phyloP scores from a whole-genome alignment of 2,329 filamentous ascomycete genomes.

The Clarireedia monteithiana region DNA sequence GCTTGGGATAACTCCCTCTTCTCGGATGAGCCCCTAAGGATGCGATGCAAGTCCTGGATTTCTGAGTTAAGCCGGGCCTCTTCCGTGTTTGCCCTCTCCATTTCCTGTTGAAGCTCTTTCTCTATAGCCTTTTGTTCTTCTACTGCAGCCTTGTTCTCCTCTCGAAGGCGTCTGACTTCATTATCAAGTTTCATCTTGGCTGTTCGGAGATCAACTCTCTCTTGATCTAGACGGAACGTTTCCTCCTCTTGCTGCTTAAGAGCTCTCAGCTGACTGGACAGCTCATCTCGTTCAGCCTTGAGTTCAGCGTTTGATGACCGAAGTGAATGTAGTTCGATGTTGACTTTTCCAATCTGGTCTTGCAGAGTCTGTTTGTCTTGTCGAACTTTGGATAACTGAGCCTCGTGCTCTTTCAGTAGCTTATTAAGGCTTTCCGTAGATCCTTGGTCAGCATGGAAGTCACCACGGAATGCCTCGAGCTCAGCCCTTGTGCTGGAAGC shows the following conservation, averaged over 20 bases:
- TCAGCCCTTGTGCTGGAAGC: constrained; percentile 24
- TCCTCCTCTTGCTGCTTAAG: constrained; percentile 49
- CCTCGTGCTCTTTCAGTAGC: constrained; percentile 50
- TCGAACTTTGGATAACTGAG: constrained; percentile 46
- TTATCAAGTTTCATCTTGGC: constrained; percentile 60
- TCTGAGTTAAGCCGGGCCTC: constrained; percentile 54
- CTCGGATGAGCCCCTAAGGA: constrained; percentile 28
- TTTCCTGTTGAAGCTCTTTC: constrained; percentile 55
- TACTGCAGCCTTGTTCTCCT: constrained; percentile 51
- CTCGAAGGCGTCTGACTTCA: constrained; percentile 56
- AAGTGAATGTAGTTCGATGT: constrained; percentile 52
- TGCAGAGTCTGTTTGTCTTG: constrained; percentile 57
- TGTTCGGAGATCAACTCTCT: constrained; percentile 60
- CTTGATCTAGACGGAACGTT: constrained; percentile 55
- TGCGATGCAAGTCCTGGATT: constrained; percentile 43
- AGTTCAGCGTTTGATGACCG: constrained; percentile 48
- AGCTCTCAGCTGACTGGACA: constrained; percentile 52
- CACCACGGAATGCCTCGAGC: constrained; percentile 26
- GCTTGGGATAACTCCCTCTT: constrained; percentile 40
- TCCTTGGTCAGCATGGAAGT: constrained; percentile 27
- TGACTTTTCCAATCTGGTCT: constrained; percentile 51
- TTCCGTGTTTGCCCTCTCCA: constrained; percentile 57
- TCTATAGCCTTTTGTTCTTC: constrained; percentile 54
- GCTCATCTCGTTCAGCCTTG: constrained; percentile 59
- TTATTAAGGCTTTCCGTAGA: constrained; percentile 46